Conservation (phyloP, 768 basidiomycete species). For the Pholiota conissans region DNA sequence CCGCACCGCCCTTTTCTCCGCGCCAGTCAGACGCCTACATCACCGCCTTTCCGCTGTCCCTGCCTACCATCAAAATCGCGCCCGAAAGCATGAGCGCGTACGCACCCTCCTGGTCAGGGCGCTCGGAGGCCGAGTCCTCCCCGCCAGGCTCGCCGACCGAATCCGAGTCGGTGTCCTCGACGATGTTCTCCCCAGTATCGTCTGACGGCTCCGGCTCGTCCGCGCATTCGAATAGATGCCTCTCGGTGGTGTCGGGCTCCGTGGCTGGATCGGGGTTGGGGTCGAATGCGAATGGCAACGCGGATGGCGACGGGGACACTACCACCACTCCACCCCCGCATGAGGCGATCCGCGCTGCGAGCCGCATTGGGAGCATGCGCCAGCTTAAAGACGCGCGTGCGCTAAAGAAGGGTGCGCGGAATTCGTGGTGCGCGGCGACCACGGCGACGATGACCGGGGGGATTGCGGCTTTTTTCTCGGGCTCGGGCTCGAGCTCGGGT, state of each 20-base stretch:
- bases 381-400: conserved; percentile 1
- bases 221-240: conserved; percentile 2
- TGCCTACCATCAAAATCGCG: conserved; percentile 23
- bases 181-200: conserved; percentile 27
- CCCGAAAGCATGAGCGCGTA: conserved; percentile 11
- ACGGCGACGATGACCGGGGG: background rate
- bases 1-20: conserved; percentile 15
- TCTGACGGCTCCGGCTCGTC: conserved; percentile 5
- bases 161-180: conserved; percentile 25
- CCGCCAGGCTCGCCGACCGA: conserved; percentile 27
- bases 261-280: background rate
- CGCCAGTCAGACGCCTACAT: conserved; percentile 17
- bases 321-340: conserved; percentile 4
- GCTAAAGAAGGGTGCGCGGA: conserved; percentile 1
- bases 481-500: background rate
- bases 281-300: background rate
- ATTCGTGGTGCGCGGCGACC: conserved; percentile 8
- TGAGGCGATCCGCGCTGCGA: conserved; percentile 10
- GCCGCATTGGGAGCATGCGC: conserved; percentile 3
- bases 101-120: conserved; percentile 20
- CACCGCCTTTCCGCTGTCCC: conserved; percentile 30
- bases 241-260: conserved; percentile 7
- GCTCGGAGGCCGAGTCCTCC: conserved; percentile 22
- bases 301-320: too few species aligned
- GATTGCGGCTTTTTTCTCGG: background rate